These are phyloP conservation scores for Monilinia vaccinii-corymbosi DNA, from an alignment of 2,329 filamentous ascomycete genomes.

Conservation along the genomic window DNA sequence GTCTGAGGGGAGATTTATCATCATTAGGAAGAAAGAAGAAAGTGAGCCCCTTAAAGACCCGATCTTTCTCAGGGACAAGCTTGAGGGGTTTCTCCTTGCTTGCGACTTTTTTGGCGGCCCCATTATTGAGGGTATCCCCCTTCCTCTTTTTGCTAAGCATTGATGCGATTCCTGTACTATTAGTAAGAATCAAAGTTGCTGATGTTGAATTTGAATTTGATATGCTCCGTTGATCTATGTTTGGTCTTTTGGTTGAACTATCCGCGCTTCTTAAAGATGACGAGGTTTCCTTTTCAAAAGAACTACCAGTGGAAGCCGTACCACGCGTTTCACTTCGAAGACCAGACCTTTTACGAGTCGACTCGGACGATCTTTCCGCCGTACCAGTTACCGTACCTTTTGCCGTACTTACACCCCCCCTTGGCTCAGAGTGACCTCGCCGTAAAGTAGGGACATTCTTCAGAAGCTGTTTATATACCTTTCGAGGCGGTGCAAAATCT, in stretches of 20 bases:
- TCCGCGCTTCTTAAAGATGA: neutral
- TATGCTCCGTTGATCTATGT: constrained; percentile 13
- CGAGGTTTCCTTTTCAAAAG: constrained; percentile 10
- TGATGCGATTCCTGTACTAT: constrained; percentile 22
- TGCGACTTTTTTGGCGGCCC: constrained; percentile 4
- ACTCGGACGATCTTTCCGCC: constrained; percentile 12
- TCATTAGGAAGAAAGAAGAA: constrained; percentile 79
- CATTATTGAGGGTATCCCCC: constrained; percentile 1
- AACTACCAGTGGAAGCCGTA: constrained; percentile 5
- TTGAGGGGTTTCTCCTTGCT: constrained; percentile 37
- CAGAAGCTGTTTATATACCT: neutral
- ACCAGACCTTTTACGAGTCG: constrained; percentile 13
- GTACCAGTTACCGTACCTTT: constrained; percentile 3
- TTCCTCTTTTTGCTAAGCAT: constrained; percentile 22
- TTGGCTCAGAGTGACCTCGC: constrained; percentile 20
- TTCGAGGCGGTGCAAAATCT: neutral
- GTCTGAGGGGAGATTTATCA: constrained; percentile 58
- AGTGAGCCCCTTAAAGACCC: constrained; percentile 50
- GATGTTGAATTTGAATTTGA: constrained; percentile 24
- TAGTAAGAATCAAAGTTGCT: constrained; percentile 19
- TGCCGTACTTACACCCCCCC: constrained; percentile 4
- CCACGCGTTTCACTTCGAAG: constrained; percentile 19
- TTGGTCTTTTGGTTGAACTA: constrained; percentile 3
- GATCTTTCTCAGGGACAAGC: constrained; percentile 41
- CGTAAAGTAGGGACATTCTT: constrained; percentile 20